These are phyloP conservation scores for Boletellus emodensis DNA, from an alignment of 768 basidiomycete genomes.

Conservation along the genomic window DNA sequence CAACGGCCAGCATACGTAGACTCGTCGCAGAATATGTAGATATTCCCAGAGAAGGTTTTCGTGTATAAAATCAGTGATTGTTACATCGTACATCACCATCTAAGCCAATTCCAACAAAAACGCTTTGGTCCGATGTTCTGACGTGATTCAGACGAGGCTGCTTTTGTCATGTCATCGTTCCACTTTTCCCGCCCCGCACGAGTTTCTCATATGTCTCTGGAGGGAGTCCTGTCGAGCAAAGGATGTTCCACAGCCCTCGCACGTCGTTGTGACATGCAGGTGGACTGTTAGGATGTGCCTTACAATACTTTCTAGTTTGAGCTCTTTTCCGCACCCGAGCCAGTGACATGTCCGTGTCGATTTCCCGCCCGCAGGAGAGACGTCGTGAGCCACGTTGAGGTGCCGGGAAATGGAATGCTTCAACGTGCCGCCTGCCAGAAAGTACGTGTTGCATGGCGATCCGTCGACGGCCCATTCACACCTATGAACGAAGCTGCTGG, in stretches of 20 bases:
- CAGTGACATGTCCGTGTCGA: constrained; percentile 12
- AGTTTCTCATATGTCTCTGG: constrained; percentile 21
- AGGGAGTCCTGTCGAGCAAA: constrained; percentile 28
- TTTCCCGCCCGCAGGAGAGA: constrained; percentile 6
- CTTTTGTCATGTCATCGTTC: neutral
- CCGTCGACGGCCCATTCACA: constrained; percentile 14
- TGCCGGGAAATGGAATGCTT: constrained; percentile 16
- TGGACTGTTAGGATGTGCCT: constrained; percentile 24
- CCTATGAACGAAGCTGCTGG: neutral
- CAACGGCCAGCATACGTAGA: too few species aligned
- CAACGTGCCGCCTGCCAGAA: neutral
- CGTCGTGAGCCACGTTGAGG: constrained; percentile 1
- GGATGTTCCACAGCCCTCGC: constrained; percentile 16
- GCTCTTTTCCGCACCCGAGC: constrained; percentile 15
- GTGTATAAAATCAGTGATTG: too few species aligned
- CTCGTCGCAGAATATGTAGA: too few species aligned
- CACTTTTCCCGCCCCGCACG: constrained; percentile 5
- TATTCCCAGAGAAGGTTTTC: too few species aligned
- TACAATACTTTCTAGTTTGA: constrained; percentile 25
- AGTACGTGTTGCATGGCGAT: constrained; percentile 1
- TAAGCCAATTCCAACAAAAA: neutral
- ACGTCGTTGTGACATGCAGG: constrained; percentile 9
- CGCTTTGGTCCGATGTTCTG: neutral
- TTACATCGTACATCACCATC: neutral
- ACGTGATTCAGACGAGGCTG: neutral